phyloP scores from a whole-genome alignment of 2,329 filamentous ascomycete species.

The Nectriaceae sp. region DNA sequence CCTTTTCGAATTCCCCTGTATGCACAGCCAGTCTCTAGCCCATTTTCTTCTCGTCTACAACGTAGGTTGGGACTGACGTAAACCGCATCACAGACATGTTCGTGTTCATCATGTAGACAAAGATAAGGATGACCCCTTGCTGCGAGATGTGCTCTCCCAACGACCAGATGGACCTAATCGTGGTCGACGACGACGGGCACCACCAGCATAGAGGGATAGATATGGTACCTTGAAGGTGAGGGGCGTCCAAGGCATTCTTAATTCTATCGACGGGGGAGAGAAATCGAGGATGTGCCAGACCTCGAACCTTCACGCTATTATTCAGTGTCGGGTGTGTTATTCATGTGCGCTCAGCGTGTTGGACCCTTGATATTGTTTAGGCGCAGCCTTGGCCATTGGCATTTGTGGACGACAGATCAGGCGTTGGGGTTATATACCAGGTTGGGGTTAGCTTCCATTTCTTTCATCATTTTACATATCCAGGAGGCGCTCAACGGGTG shows the following conservation, averaged over 20 bases:
- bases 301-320: no score
- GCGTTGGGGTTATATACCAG: conserved; percentile 30
- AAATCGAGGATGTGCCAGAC: no score
- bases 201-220: conserved; percentile 30
- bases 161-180: conserved; percentile 81
- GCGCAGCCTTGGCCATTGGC: conserved; percentile 3
- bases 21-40: no score
- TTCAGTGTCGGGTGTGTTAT: no score
- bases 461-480: conserved; percentile 2
- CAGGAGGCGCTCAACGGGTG: background rate
- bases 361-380: no score
- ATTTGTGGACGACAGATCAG: conserved; percentile 14
- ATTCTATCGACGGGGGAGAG: no score
- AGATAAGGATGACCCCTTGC: conserved; percentile 78
- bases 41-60: no score
- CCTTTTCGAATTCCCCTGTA: no score
- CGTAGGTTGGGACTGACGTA: background rate
- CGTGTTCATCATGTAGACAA: conserved; percentile 89
- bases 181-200: conserved; percentile 71
- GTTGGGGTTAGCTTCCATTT: conserved; percentile 9
- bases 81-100: conserved; percentile 68
- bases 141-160: conserved; percentile 84
- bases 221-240: no score
- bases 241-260: no score
- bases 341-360: background rate